Evolutionary conservation across 768 basidiomycete species (phyloP), one percentile per base, ranked within the genome.

Genomic region (Fistulinella prunicolor): DNA sequence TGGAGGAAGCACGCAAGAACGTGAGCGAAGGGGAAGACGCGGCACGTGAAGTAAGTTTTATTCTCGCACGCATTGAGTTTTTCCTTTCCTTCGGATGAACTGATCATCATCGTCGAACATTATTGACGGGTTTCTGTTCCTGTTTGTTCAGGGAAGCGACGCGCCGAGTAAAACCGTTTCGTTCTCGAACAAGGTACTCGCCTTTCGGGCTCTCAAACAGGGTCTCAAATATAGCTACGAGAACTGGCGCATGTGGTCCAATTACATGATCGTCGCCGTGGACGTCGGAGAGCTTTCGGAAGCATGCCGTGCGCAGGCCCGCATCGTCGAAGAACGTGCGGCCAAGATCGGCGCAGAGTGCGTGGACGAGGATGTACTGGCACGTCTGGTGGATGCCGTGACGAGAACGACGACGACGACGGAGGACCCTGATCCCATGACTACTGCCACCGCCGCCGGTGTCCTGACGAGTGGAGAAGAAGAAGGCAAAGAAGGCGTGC

Each of bases 231-330:
- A 79, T 66, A 80, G 81, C 41, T 89, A 92, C 64, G 85, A 90
- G 22, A 94, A 93, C 61, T 98, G 95, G 94, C 81, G 92, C 17
- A 94, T 99, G 89, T 99, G 96, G 96, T 77, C 78, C 51, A 99
- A 99, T 73, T 98, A 94, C 73, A 94, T 91, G 86, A 74, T 96
- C 60, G 85, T 98, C 22, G 79, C 90, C 4, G 75, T 96, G 67
- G 93, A 97, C 56, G 88, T 97, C 17, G 95, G 94, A 7, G 94
- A 98, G 63, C 76, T 97, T 41, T 75, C 81, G 1, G 95, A 99
- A 62, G 85, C 92, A 1, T 85, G 82, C 49, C 84, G 90, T 32
- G 95, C 94, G 0, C 74, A 92, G 19, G 77, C 78, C 0, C 84
- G 93, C 3, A 76, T 97, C 47, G 80, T 97, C 30, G 90, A 94